phyloP scores from a whole-genome alignment of 768 basidiomycete species.

The Boletus vermiculosoides region DNA sequence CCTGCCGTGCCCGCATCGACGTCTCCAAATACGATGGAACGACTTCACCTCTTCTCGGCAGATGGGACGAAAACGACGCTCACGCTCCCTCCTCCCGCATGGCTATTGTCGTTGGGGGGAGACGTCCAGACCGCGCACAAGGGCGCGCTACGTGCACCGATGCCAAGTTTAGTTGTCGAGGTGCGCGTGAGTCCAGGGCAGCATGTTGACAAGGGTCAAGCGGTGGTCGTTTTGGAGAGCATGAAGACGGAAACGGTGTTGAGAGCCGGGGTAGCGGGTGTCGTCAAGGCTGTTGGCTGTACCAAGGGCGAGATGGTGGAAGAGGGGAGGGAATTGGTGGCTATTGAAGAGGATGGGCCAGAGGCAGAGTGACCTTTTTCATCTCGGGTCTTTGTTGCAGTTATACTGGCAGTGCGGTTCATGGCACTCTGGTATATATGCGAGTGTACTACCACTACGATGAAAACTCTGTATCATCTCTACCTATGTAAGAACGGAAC shows the following conservation, averaged over 20 bases:
- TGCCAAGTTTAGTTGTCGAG: slow-evolving; percentile 93
- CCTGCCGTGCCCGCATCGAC: slow-evolving; percentile 52
- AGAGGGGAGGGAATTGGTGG: slow-evolving; percentile 77
- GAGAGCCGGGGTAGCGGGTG: slow-evolving; percentile 64
- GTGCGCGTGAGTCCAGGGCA: slow-evolving; percentile 79
- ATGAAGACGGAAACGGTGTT: slow-evolving; percentile 98
- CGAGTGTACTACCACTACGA: neutral
- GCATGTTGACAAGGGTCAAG: slow-evolving; percentile 75
- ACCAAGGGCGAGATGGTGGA: slow-evolving; percentile 89
- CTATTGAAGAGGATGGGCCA: slow-evolving; percentile 49
- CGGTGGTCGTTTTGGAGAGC: slow-evolving; percentile 83
- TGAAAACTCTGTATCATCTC: neutral
- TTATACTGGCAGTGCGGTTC: neutral
- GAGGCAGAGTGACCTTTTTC: slow-evolving; percentile 7
- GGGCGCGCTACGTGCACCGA: slow-evolving; percentile 75
- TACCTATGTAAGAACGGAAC: too few species aligned
- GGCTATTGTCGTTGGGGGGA: slow-evolving; percentile 65
- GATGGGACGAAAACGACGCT: slow-evolving; percentile 62
- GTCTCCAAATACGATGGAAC: slow-evolving; percentile 60
- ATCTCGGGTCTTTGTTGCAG: neutral
- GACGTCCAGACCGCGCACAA: slow-evolving; percentile 54
- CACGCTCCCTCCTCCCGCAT: slow-evolving; percentile 64
- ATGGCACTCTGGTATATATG: neutral
- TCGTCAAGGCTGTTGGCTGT: slow-evolving; percentile 71
- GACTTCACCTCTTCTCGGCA: slow-evolving; percentile 70